These are phyloP conservation scores for Xylaria sp. DNA, from an alignment of 2,329 filamentous ascomycete genomes.

Conservation along the genomic window DNA sequence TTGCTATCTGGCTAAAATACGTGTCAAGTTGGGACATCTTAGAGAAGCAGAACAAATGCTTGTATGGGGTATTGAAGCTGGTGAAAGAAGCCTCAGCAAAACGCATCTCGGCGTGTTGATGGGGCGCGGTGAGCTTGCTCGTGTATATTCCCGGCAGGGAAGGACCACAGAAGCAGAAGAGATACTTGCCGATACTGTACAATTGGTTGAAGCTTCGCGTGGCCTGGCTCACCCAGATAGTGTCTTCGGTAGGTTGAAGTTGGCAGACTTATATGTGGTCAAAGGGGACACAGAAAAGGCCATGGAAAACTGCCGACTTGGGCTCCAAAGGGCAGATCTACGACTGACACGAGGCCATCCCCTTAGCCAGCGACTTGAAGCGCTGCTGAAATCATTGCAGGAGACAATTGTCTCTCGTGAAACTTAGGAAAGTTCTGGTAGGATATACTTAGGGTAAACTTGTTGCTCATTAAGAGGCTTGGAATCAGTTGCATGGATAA, in stretches of 20 bases:
- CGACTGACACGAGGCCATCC: constrained; percentile 22
- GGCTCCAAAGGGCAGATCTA: constrained; percentile 22
- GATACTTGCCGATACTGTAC: constrained; percentile 17
- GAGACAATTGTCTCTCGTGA: neutral
- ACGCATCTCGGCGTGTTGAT: constrained; percentile 21
- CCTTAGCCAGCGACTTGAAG: constrained; percentile 19
- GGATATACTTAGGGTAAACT: no score
- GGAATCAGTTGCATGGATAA: no score
- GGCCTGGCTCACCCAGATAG: constrained; percentile 22
- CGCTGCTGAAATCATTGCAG: constrained; percentile 21
- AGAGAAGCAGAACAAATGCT: constrained; percentile 23
- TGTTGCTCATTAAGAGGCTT: no score
- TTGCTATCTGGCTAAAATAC: constrained; percentile 23
- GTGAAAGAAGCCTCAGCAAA: constrained; percentile 23
- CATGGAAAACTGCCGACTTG: constrained; percentile 13
- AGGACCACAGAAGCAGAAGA: constrained; percentile 19
- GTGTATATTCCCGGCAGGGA: constrained; percentile 22
- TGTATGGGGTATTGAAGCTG: constrained; percentile 20
- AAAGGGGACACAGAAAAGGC: constrained; percentile 13
- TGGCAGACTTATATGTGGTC: constrained; percentile 15
- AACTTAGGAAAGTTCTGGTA: neutral
- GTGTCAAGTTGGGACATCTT: constrained; percentile 11
- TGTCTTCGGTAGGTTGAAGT: constrained; percentile 15
- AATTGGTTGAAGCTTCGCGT: constrained; percentile 9
- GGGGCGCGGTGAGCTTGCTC: constrained; percentile 25